Evolutionary conservation across 2,329 filamentous ascomycete genomes (phyloP).

Genomic region (Cucurbitaria berberidis): DNA sequence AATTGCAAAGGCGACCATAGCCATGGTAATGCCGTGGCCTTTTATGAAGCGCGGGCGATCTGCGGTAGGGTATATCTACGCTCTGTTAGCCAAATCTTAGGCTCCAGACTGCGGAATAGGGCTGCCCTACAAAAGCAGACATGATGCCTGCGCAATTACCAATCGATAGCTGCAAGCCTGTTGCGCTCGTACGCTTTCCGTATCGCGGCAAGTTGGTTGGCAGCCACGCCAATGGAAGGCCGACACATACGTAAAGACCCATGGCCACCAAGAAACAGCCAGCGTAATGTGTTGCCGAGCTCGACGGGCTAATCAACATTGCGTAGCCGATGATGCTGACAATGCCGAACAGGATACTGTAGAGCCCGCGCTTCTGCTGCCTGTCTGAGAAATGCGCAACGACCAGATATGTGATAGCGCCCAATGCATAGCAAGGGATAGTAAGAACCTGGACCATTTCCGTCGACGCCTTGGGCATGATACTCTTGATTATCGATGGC

Average conservation of each 20-base stretch:
- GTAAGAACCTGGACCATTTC: constrained; percentile 77
- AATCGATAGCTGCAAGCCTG: constrained; percentile 72
- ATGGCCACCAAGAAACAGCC: constrained; percentile 78
- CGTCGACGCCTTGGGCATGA: constrained; percentile 66
- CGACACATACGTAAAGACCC: constrained; percentile 69
- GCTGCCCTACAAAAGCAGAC: constrained; percentile 68
- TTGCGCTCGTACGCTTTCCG: constrained; percentile 75
- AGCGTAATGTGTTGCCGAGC: constrained; percentile 72
- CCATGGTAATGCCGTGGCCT: constrained; percentile 61
- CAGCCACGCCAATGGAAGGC: constrained; percentile 63
- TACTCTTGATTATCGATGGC: constrained; percentile 75
- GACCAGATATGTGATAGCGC: constrained; percentile 71
- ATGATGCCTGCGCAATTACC: constrained; percentile 76
- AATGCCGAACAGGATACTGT: constrained; percentile 66
- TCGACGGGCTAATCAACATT: constrained; percentile 66
- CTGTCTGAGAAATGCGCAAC: constrained; percentile 72
- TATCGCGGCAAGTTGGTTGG: constrained; percentile 75
- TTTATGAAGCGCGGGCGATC: constrained; percentile 56
- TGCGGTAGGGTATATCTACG: constrained; percentile 53
- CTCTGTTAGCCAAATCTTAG: constrained; percentile 8
- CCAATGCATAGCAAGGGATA: constrained; percentile 77
- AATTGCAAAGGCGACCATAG: constrained; percentile 54
- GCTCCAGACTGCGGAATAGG: neutral
- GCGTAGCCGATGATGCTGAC: constrained; percentile 73
- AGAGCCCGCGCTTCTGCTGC: constrained; percentile 69